Evolutionary conservation across 2,329 filamentous ascomycete species (phyloP).

Genomic region (Ophiosphaerella korrae): DNA sequence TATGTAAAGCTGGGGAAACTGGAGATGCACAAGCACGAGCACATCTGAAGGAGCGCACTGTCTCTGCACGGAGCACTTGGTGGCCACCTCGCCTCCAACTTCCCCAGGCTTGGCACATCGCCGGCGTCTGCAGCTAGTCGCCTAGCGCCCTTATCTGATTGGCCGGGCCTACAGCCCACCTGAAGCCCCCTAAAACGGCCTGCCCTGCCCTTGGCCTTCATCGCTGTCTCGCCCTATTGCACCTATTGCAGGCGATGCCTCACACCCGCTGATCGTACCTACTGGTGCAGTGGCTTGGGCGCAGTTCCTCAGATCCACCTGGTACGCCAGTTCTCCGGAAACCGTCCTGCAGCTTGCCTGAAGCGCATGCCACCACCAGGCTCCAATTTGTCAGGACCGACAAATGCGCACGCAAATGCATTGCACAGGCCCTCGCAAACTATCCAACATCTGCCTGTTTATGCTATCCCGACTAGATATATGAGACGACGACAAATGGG

Average conservation of each 20-base stretch:
- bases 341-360: not conserved
- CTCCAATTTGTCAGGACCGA: not conserved
- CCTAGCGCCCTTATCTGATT: constrained; percentile 9
- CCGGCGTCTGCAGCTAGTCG: constrained; percentile 10
- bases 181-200: constrained; percentile 17
- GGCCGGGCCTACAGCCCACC: constrained; percentile 24
- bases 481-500: not conserved
- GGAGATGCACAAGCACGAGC: constrained; percentile 3
- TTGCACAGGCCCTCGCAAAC: not conserved
- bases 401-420: not conserved
- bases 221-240: not conserved
- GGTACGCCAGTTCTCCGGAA: too few relatives aligned
- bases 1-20: constrained; percentile 33
- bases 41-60: too few relatives aligned
- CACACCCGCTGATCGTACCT: not conserved
- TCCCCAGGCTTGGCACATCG: constrained; percentile 20
- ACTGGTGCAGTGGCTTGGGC: constrained; percentile 1
- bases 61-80: too few relatives aligned
- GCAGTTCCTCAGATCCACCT: not conserved
- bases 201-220: constrained; percentile 6
- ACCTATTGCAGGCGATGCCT: not conserved
- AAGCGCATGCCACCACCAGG: not conserved
- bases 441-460: not conserved
- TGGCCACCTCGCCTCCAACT: constrained; percentile 9
- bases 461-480: not conserved